Evolutionary conservation across 164 flowering plant genomes (phyloP).

Genomic region (Piper longum): DNA sequence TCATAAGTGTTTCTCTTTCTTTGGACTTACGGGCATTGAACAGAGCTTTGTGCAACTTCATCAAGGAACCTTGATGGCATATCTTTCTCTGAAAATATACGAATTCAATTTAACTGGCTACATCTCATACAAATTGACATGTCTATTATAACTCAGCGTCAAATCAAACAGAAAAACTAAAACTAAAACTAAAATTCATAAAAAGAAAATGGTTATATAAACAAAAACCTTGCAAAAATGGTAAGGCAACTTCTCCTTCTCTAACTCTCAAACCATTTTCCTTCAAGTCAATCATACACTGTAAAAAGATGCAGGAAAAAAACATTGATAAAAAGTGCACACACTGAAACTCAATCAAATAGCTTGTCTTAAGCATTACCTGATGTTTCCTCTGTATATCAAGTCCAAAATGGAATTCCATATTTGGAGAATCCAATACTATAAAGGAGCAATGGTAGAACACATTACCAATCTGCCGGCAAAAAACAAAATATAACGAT

Average conservation of each 20-base stretch:
- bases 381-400: constrained; percentile 98
- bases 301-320: constrained; percentile 10
- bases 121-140: background rate
- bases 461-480: constrained; percentile 59
- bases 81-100: constrained; percentile 59
- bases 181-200: background rate
- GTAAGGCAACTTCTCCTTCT: constrained; percentile 94
- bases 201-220: background rate
- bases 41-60: constrained; percentile 55
- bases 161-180: background rate
- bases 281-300: constrained; percentile 92
- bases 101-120: background rate
- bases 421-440: constrained; percentile 85
- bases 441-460: constrained; percentile 89
- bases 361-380: constrained; percentile 24
- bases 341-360: background rate
- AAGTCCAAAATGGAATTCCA: constrained; percentile 96
- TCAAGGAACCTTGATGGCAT: constrained; percentile 62
- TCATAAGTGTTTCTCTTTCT: background rate
- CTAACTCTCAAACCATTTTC: constrained; percentile 92
- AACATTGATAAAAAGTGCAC: background rate
- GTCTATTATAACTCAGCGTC: no score
- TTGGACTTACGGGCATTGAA: constrained; percentile 39
- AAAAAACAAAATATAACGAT: background rate
- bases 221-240: constrained; percentile 72